Base-by-base conservation (phyloP, 2,329 filamentous ascomycete species). In the Botrytis paeoniae region DNA sequence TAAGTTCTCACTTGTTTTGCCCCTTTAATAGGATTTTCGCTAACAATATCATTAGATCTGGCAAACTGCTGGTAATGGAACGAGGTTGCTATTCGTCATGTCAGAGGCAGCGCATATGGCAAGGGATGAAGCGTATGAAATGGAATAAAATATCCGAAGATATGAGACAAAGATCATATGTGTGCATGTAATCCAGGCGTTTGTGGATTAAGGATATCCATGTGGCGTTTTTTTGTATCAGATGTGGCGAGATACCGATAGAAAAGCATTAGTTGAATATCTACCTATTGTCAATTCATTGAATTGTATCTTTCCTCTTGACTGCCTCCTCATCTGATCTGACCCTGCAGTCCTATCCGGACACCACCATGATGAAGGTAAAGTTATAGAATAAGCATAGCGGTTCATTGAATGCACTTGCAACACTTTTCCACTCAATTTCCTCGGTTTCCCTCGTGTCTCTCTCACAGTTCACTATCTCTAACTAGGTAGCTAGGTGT, bases 1-100 rank as follows among this genome's bases (percentile, higher is more conserved):
- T 98, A 86, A 93, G 95, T 91, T 76, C 80, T 72, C 3, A 57
- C 16, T 35, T 61, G 7, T 25, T 22, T 29, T 60, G 25, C 37
- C 37, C 14, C 60, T 74, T 76, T 84, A 76, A 69, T 74, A 37
- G 16, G 22, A 37, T 1, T 32, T 35, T 32, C 61, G 35, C 65
- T 69, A 16, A 74, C 48, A 18, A 35, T 32, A 10, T 51, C 32
- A 29, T 65, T 60, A 94, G 92, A 86, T 94, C 75, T 94, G 92
- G 92, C 92, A 94, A 90, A 91, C 92, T 54, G 86, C 90, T 76
- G 90, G 89, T 75, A 90, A 90, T 76, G 91, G 91, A 73, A 89
- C 89, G 51, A 87, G 92, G 76, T 84, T 95, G 73, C 86, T 93
- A 45, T 94, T 94, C 80, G 86, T 94, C 80, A 90, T 88, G 45